Base-by-base conservation (phyloP, 73 alveolate species). In the Paraurostyla sp. region DNA sequence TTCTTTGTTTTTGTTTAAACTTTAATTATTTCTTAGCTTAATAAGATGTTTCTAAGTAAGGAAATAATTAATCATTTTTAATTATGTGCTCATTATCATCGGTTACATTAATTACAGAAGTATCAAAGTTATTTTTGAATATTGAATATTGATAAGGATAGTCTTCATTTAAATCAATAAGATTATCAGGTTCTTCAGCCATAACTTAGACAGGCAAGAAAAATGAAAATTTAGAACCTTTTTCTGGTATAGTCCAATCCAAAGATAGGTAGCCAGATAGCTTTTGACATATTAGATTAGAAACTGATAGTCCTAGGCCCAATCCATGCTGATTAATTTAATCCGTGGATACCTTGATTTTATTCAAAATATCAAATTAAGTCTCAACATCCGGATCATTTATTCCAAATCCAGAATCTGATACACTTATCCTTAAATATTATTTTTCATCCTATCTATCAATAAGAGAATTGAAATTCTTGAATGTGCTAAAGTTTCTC, bases 281-380 rank as follows among this genome's bases (percentile, higher is more conserved):
- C 7, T 69, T 7, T 11, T 69, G 9, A 43, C 84, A 69, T 6
- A 69, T 69, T 11, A 3, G 6, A 69, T 46, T 38, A 11, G 84
- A 69, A 6, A 69, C 84, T n/a, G 84, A 41, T 18, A 69, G 41
- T 41, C 84, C 84, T 13, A 69, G 84, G 6, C 84, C 84, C 38
- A 69, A 43, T 38, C 84, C 84, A 6, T 38, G 3, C 27, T 69
- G 63, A 23, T 69, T 69, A 18, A 69, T 43, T 13, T 69, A 35
- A 41, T 69, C 59, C 22, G 6, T 63, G 4, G 84, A 69, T 2
- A 69, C 38, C 35, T 36, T 69, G 3, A 25, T 3, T 18, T 41
- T 38, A 13, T 18, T 6, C 41, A 69, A 69, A 6, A 69, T 7
- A 20, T 69, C 4, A 43, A 69, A 69, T 43, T 35, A 35, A n/a